Base-by-base conservation (phyloP, 2,329 filamentous ascomycete species). In the Cladosporium austrohemisphaericum region DNA sequence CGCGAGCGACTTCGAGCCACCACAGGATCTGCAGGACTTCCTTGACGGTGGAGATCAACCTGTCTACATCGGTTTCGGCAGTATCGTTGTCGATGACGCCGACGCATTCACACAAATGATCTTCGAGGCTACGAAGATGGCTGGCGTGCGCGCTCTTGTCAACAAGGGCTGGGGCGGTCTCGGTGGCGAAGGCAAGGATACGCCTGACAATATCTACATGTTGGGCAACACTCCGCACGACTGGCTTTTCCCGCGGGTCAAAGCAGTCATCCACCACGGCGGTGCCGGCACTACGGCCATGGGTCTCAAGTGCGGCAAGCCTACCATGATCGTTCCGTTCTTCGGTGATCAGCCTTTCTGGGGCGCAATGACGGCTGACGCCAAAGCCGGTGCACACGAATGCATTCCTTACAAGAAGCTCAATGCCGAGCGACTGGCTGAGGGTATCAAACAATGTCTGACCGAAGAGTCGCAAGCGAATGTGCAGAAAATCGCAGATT, bases 21-120 rank as follows among this genome's bases (percentile, higher is more conserved):
- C 80, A 0, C 75, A 79, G 1, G 83, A 85, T 2, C 72, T 93
- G n/a, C 75, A 76, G 1, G 72, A 73, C 0, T 92, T 91, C 57
- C 71, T 93, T 1, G 76, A 76, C n/a, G 76, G 76, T 20, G 86
- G 88, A 0, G 79, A 84, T 1, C 81, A 85, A 3, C 88, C 88
- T 0, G 78, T 92, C 0, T 92, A 92, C 61, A 87, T 92, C 52
- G 88, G 88, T 0, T 93, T 93, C 58, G 87, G 87, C 1, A 89
- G 85, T 0, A 92, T 92, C 44, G 86, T 92, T 2, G 83, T 91
- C 0, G 85, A 90, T 49, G 82, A 91, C 52, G 85, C 86, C 0
- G 79, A 85, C 50, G 78, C 72, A 1, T 78, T 91, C 67, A 91
- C 87, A 0, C 71, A 76, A 14, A 76, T 84, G 52, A 85, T 92